phyloP scores from a whole-genome alignment of 345 rosid species.

The Sisymbrium altissimum region DNA sequence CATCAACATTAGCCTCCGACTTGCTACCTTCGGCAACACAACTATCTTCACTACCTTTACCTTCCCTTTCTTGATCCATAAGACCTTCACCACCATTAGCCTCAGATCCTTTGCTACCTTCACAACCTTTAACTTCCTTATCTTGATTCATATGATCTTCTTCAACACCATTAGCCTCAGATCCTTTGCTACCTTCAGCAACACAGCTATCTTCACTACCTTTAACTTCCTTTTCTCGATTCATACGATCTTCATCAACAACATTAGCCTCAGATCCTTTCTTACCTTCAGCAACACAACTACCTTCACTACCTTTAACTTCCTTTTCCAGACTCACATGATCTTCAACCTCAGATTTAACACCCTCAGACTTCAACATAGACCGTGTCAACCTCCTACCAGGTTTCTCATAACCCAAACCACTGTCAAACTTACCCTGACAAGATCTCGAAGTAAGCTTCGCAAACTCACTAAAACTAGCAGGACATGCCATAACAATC shows the following conservation, averaged over 20 bases:
- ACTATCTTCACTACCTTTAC: neutral
- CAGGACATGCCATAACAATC: conserved; percentile 25
- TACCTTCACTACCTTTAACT: neutral
- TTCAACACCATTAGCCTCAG: conserved; percentile 12
- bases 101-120: conserved; percentile 9
- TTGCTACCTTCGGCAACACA: conserved; percentile 14
- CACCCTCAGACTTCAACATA: conserved; percentile 36
- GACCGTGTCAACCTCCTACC: conserved; percentile 59
- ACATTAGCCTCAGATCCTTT: conserved; percentile 10
- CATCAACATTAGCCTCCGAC: conserved; percentile 19
- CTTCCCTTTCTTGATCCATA: neutral
- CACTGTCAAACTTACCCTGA: conserved; percentile 21
- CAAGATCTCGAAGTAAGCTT: conserved; percentile 23
- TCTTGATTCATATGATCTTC: neutral
- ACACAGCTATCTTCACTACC: neutral
- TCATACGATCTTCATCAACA: conserved; percentile 13
- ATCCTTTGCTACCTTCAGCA: neutral
- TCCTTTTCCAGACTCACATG: neutral
- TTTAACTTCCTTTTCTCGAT: neutral
- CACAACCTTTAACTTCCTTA: conserved; percentile 6
- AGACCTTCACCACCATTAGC: conserved; percentile 24
- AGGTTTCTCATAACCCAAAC: conserved; percentile 26
- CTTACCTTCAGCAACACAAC: conserved; percentile 9
- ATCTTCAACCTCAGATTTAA: conserved; percentile 8
- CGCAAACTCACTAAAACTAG: neutral